These are phyloP conservation scores for Chimonanthus salicifolius DNA, from an alignment of 164 flowering plant genomes.

Conservation along the genomic window DNA sequence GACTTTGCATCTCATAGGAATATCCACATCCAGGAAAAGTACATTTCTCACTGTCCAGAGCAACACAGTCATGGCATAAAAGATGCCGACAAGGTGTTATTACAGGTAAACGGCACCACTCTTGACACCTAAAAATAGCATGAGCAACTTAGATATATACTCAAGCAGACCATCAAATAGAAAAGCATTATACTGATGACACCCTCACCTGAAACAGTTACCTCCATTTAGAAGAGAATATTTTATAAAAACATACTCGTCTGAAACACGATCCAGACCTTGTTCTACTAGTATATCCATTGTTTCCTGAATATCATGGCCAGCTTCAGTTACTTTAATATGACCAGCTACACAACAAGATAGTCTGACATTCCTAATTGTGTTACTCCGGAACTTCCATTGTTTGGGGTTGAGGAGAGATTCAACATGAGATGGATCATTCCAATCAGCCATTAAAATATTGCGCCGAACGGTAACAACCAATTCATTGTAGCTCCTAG, in stretches of 20 bases:
- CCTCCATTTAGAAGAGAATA: constrained; percentile 66
- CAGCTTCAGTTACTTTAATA: constrained; percentile 79
- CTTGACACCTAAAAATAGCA: constrained; percentile 54
- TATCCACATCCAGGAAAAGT: constrained; percentile 75
- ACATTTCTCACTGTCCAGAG: constrained; percentile 77
- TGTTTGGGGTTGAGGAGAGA: constrained; percentile 92
- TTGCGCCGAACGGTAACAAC: constrained; percentile 89
- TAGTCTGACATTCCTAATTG: constrained; percentile 77
- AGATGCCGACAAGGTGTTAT: constrained; percentile 97
- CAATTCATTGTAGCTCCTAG: constrained; percentile 86
- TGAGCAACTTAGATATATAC: constrained; percentile 7
- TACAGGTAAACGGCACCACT: constrained; percentile 93
- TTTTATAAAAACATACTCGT: constrained; percentile 65
- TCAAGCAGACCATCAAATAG: not conserved
- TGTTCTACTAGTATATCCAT: constrained; percentile 78
- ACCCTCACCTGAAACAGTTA: constrained; percentile 63
- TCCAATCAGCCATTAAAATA: constrained; percentile 96
- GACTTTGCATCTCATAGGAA: constrained; percentile 86
- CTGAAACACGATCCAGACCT: constrained; percentile 64
- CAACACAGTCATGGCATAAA: constrained; percentile 87
- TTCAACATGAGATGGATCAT: constrained; percentile 96
- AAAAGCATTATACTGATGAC: constrained; percentile 3
- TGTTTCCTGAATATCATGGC: constrained; percentile 90
- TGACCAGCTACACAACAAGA: constrained; percentile 99
- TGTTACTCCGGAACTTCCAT: constrained; percentile 81